phyloP scores from a whole-genome alignment of 768 basidiomycete species.

The Hericium alpestre region DNA sequence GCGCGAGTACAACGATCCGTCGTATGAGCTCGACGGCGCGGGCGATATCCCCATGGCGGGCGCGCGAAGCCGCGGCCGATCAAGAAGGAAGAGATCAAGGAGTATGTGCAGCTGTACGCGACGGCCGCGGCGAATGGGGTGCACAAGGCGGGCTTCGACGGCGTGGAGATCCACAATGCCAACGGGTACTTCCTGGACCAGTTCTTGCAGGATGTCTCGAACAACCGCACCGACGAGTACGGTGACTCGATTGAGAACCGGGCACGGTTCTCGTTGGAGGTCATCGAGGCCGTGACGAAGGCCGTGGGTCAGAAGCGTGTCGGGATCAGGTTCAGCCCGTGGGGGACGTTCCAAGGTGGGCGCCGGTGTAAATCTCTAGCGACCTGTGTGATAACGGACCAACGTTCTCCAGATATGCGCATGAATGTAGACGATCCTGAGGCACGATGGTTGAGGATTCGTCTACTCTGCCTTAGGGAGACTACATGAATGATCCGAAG shows the following conservation, averaged over 20 bases:
- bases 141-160: slow-evolving; percentile 17
- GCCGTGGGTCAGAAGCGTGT: slow-evolving; percentile 26
- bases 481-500: slow-evolving; percentile 11
- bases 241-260: slow-evolving; percentile 37
- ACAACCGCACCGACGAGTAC: slow-evolving; percentile 32
- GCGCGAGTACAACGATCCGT: neutral
- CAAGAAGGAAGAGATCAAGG: slow-evolving; percentile 12
- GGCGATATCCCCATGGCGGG: neutral
- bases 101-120: slow-evolving; percentile 17
- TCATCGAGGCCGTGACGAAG: slow-evolving; percentile 23
- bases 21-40: neutral
- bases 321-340: slow-evolving; percentile 25
- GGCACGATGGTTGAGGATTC: too few relatives aligned
- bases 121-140: slow-evolving; percentile 24
- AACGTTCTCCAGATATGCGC: slow-evolving; percentile 8
- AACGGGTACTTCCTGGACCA: slow-evolving; percentile 28
- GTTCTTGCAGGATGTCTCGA: slow-evolving; percentile 29
- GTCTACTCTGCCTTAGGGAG: too few relatives aligned
- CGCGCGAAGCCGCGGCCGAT: slow-evolving; percentile 9
- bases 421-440: too few relatives aligned
- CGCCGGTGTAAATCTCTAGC: too few relatives aligned
- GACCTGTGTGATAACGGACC: too few relatives aligned
- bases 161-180: slow-evolving; percentile 19
- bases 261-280: slow-evolving; percentile 27
- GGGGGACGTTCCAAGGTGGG: neutral